A percentile compares a stretch with the other conserved stretches of the same genome.
Evolutionary conservation across 345 rosid species (phyloP).

Genomic region (Conringia planisiliqua): DNA sequence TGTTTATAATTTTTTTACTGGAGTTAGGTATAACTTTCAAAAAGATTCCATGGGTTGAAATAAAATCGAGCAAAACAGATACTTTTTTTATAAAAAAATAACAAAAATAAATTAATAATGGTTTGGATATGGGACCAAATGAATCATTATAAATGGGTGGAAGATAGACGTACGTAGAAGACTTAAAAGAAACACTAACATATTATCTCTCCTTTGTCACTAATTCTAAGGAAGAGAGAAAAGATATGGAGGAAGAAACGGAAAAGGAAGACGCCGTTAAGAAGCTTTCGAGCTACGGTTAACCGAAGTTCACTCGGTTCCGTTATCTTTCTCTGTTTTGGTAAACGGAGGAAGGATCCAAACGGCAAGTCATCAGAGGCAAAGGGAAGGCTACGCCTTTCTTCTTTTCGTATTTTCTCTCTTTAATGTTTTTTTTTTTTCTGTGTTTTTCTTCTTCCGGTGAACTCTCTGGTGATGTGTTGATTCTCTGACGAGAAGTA

Average conservation of each 20-base stretch:
- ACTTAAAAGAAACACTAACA: not conserved
- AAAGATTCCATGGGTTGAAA: constrained; percentile 12
- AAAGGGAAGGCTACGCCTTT: constrained; percentile 43
- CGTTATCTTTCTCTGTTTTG: constrained; percentile 21
- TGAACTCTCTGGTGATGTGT: constrained; percentile 12
- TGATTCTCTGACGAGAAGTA: not conserved
- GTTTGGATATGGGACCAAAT: constrained; percentile 25
- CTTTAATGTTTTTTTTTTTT: not conserved
- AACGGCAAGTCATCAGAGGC: constrained; percentile 43
- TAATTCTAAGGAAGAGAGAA: not conserved
- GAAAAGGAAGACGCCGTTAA: constrained; percentile 25
- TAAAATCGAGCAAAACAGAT: not conserved
- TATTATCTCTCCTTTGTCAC: not conserved
- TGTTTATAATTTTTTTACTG: not conserved
- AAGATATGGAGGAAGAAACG: constrained; percentile 28
- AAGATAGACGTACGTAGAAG: constrained; percentile 3
- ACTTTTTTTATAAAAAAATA: not conserved
- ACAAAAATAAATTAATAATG: not conserved
- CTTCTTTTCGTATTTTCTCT: constrained; percentile 21
- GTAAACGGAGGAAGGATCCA: constrained; percentile 2
- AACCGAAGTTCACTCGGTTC: constrained; percentile 23
- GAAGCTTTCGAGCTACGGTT: constrained; percentile 1
- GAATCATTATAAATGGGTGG: constrained; percentile 25
- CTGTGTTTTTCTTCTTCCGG: not conserved
- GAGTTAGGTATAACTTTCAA: constrained; percentile 29